Conservation (phyloP, 2,329 filamentous ascomycete genomes). For the Pezizomycotina sp. region DNA sequence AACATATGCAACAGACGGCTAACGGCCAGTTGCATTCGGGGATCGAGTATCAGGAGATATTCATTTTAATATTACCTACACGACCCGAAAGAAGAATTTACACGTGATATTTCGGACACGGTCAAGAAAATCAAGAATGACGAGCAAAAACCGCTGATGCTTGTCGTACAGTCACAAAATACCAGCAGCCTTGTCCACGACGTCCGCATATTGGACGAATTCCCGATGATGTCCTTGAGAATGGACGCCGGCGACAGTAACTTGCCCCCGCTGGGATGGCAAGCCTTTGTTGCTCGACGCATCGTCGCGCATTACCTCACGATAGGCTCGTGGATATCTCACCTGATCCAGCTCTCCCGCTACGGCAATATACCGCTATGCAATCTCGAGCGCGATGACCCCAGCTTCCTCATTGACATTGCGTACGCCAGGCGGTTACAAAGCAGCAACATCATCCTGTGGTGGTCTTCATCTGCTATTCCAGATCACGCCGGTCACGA, state of each 20-base stretch:
- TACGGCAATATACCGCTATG: constrained; percentile 92
- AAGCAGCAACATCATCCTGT: constrained; percentile 81
- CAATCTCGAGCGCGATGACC: constrained; percentile 87
- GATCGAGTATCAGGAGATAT: constrained; percentile 72
- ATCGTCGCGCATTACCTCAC: constrained; percentile 80
- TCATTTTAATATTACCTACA: constrained; percentile 69
- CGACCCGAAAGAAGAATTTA: constrained; percentile 77
- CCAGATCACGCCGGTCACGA: constrained; percentile 96
- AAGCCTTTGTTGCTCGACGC: constrained; percentile 69
- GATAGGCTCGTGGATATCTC: constrained; percentile 79
- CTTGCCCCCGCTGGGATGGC: constrained; percentile 84
- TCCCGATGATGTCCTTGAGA: constrained; percentile 66
- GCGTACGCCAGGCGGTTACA: constrained; percentile 82
- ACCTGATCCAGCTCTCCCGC: constrained; percentile 69
- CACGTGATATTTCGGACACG: constrained; percentile 68
- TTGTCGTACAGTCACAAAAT: constrained; percentile 83
- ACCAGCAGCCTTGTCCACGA: constrained; percentile 66
- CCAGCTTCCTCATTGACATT: constrained; percentile 86
- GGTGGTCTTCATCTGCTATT: constrained; percentile 79
- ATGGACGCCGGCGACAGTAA: constrained; percentile 72
- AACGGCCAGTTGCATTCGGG: constrained; percentile 56
- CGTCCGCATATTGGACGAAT: constrained; percentile 64
- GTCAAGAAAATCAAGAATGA: constrained; percentile 84
- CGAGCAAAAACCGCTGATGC: constrained; percentile 59
- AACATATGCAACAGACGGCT: constrained; percentile 49